Evolutionary conservation across 495 filamentous ascomycete genomes (phyloP), one percentile per base, ranked within the genome.

Genomic region (Xylaria intraflava): DNA sequence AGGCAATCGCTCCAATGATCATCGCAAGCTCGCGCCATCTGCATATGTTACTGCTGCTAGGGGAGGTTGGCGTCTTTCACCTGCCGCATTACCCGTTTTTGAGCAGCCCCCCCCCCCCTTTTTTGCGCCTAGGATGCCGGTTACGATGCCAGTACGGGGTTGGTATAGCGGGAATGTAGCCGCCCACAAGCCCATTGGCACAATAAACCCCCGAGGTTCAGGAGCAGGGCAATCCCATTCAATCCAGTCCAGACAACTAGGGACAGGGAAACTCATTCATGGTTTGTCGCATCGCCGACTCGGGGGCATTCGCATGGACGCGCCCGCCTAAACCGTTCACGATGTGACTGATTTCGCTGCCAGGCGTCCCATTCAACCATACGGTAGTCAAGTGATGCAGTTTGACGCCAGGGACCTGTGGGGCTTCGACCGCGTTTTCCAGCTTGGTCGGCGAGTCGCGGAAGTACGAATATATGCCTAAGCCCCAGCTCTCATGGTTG

Each of bases 391-490:
- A 17, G 14, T 67, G 64, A 19, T 61, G 62, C 40, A 67, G 17
- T 22, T 53, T 65, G 16, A 67, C 57, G 6, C 57, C 64, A 7
- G 55, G 51, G 23, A 7, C 33, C 8, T 57, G 46, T 35, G 64
- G 64, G 0, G 59, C 57, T 49, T 67, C 62, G 22, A 67, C 59
- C 23, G 64, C 64, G 31, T 65, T 67, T 47, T 65, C 64, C 27
- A 67, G 55, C 42, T 67, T 67, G 2, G 59, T 60, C 6, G 64
- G 62, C 3, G 64, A 64, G 47, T 67, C 64, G 42, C 64, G 64
- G 35, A 67, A 67, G 39, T 64, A 67, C 19, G 56, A 67, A 30
- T 67, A 67, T 36, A 67, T 56, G 11, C 64, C 64, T 19, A 67
- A 17, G 9, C 64, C 64, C 62, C 64, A 67, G 2, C 62, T 62